phyloP scores from a whole-genome alignment of 1,284 basidiomycete species.

The Leccinum pachyderme region DNA sequence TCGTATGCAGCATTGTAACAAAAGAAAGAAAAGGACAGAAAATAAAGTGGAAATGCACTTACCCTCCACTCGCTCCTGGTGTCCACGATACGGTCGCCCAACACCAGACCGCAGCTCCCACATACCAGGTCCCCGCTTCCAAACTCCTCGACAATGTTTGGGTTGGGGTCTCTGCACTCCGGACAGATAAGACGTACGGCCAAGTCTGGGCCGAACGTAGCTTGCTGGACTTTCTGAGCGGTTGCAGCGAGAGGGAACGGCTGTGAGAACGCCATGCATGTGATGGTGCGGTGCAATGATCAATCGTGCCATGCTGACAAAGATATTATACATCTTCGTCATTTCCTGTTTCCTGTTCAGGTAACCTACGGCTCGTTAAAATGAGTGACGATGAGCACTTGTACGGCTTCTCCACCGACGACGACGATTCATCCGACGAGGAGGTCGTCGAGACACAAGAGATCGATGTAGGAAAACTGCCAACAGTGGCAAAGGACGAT shows the following conservation, averaged over 20 bases:
- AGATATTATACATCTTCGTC: too few species aligned
- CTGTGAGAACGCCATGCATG: slow-evolving; percentile 52
- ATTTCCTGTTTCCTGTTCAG: too few species aligned
- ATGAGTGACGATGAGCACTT: slow-evolving; percentile 46
- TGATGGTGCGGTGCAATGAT: neutral
- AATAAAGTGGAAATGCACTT: slow-evolving; percentile 40
- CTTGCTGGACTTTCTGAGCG: slow-evolving; percentile 48
- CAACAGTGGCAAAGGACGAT: slow-evolving; percentile 85
- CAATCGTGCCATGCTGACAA: too few species aligned
- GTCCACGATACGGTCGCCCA: slow-evolving; percentile 96
- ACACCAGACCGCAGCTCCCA: slow-evolving; percentile 91
- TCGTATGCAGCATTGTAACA: slow-evolving; percentile 25
- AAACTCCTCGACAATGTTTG: slow-evolving; percentile 96
- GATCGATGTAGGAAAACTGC: slow-evolving; percentile 69
- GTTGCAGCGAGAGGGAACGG: slow-evolving; percentile 69
- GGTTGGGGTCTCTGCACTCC: slow-evolving; percentile 90
- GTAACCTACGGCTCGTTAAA: neutral
- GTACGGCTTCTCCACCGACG: slow-evolving; percentile 76
- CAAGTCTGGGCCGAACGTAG: slow-evolving; percentile 76
- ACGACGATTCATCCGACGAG: slow-evolving; percentile 81
- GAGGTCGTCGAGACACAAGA: slow-evolving; percentile 62
- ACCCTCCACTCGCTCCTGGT: slow-evolving; percentile 98
- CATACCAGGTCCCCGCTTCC: slow-evolving; percentile 97
- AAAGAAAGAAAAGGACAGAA: slow-evolving; percentile 2
- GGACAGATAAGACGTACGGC: slow-evolving; percentile 92